Conservation (phyloP, 2,329 filamentous ascomycete species). For the Pseudonectria foliicola region DNA sequence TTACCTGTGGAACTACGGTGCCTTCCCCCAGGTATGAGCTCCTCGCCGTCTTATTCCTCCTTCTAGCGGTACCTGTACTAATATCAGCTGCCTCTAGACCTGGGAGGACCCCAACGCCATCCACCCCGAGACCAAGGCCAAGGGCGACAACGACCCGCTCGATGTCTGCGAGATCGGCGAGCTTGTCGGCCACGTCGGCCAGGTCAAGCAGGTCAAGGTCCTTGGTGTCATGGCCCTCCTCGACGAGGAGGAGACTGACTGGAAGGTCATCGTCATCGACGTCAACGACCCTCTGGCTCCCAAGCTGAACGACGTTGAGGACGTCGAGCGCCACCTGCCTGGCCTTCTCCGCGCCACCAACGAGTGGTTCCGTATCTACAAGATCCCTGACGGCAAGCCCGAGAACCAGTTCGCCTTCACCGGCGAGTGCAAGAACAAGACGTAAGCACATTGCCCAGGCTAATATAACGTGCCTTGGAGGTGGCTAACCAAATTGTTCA, state of each 20-base stretch:
- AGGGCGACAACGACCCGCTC: constrained; percentile 98
- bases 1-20: constrained; percentile 99
- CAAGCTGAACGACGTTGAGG: constrained; percentile 98
- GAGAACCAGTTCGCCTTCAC: constrained; percentile 99
- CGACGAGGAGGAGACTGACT: constrained; percentile 99
- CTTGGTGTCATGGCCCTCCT: constrained; percentile 98
- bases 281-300: constrained; percentile 92
- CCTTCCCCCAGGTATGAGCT: constrained; percentile 81
- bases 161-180: constrained; percentile 99
- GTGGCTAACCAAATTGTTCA: constrained; percentile 7
- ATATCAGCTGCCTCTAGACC: constrained; percentile 51
- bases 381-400: constrained; percentile 99
- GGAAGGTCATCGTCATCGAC: constrained; percentile 99
- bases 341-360: constrained; percentile 96
- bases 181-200: constrained; percentile 89
- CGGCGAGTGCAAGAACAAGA: constrained; percentile 99
- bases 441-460: constrained; percentile 40
- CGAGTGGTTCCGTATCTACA: constrained; percentile 99
- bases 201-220: constrained; percentile 99
- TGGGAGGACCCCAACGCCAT: constrained; percentile 97
- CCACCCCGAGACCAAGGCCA: constrained; percentile 99
- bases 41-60: constrained; percentile 3
- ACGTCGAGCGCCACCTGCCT: constrained; percentile 96
- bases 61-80: constrained; percentile 5
- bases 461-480: neutral